Conservation (phyloP, 1,139 yeast genomes). For the Taiozyma sp. region DNA sequence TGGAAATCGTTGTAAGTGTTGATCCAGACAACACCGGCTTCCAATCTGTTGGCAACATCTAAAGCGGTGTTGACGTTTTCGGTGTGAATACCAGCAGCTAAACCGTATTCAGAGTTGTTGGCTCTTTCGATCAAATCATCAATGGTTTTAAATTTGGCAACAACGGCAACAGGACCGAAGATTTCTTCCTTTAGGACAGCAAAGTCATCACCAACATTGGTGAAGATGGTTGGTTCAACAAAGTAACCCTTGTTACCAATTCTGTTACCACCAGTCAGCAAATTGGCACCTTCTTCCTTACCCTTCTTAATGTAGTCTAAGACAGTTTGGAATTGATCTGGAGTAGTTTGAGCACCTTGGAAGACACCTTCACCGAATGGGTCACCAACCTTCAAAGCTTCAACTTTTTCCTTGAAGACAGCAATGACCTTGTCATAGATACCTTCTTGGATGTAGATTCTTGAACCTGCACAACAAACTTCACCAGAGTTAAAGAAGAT, state of each 20-base stretch:
- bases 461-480: slow-evolving; percentile 86
- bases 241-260: slow-evolving; percentile 66
- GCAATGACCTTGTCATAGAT: slow-evolving; percentile 63
- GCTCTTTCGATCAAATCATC: slow-evolving; percentile 70
- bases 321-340: slow-evolving; percentile 71
- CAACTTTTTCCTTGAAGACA: slow-evolving; percentile 49
- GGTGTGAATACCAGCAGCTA: slow-evolving; percentile 85
- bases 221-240: slow-evolving; percentile 73
- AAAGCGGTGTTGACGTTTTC: slow-evolving; percentile 51
- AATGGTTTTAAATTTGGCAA: slow-evolving; percentile 63
- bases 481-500: slow-evolving; percentile 85
- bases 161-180: slow-evolving; percentile 80
- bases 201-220: slow-evolving; percentile 62
- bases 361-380: slow-evolving; percentile 67
- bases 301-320: slow-evolving; percentile 71
- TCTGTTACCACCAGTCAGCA: slow-evolving; percentile 77
- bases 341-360: slow-evolving; percentile 87
- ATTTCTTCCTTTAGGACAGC: slow-evolving; percentile 75
- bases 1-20: slow-evolving; percentile 82
- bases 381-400: slow-evolving; percentile 56
- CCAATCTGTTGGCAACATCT: slow-evolving; percentile 58
- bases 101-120: slow-evolving; percentile 71
- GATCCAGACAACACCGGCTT: slow-evolving; percentile 83
- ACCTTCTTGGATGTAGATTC: slow-evolving; percentile 73
- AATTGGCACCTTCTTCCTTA: slow-evolving; percentile 66